Evolutionary conservation across 2,329 filamentous ascomycete species (phyloP).

Genomic region (Akanthomyces uredinophilus): DNA sequence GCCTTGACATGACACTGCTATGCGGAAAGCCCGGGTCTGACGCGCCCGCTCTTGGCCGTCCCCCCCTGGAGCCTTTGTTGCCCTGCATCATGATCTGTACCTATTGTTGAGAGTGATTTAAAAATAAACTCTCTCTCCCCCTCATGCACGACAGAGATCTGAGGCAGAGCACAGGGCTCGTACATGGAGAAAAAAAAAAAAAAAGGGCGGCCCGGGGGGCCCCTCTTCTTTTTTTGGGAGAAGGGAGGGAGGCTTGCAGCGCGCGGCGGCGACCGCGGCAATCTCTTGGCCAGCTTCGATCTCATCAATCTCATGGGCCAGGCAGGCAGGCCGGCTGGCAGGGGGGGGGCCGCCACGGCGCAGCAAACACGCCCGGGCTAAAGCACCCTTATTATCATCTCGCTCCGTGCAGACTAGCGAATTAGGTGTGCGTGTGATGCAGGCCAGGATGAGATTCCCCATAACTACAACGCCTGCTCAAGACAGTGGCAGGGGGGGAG

Average conservation of each 20-base stretch:
- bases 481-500: constrained; percentile 2
- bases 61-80: neutral
- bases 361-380: neutral
- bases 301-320: constrained; percentile 3
- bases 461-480: neutral
- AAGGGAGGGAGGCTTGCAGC: neutral
- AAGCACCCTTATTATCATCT: neutral
- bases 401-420: too few relatives aligned
- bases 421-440: neutral
- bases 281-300: constrained; percentile 11
- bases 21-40: neutral
- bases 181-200: constrained; percentile 1
- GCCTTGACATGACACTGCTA: neutral
- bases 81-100: neutral
- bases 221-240: neutral
- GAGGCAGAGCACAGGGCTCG: constrained; percentile 4
- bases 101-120: constrained; percentile 6
- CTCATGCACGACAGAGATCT: constrained; percentile 4
- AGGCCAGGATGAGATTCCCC: constrained; percentile 7
- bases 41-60: too few relatives aligned
- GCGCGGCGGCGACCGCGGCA: neutral
- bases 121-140: too few relatives aligned
- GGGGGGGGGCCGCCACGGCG: neutral
- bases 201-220: neutral
- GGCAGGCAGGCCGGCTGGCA: neutral